Conservation (phyloP, 2,329 filamentous ascomycete species). For the Beauveria varroae region DNA sequence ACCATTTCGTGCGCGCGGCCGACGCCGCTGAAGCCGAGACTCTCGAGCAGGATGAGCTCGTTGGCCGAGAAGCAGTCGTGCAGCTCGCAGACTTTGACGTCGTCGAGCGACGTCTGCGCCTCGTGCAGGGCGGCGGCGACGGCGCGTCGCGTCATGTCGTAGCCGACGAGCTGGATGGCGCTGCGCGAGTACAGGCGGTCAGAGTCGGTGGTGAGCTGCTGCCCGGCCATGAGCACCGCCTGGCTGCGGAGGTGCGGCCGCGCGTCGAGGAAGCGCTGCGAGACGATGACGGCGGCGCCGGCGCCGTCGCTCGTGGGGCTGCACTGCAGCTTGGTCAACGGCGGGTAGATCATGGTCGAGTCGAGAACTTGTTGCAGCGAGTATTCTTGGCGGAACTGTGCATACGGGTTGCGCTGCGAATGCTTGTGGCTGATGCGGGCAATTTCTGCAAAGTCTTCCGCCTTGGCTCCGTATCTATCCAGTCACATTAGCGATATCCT, state of each 20-base stretch:
- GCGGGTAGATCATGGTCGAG: constrained; percentile 70
- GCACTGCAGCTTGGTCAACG: constrained; percentile 93
- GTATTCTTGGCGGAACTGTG: constrained; percentile 91
- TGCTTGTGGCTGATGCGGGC: constrained; percentile 88
- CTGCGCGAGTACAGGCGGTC: constrained; percentile 62
- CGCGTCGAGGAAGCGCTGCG: constrained; percentile 77
- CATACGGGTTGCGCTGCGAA: constrained; percentile 87
- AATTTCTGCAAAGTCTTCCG: constrained; percentile 90
- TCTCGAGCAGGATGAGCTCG: constrained; percentile 20
- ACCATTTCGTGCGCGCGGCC: constrained; percentile 19
- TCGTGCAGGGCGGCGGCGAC: constrained; percentile 17
- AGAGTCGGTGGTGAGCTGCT: constrained; percentile 75
- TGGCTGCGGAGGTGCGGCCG: constrained; percentile 65
- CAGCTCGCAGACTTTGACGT: constrained; percentile 20
- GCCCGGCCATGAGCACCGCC: constrained; percentile 84
- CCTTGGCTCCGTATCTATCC: constrained; percentile 80
- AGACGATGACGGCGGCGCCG: constrained; percentile 82
- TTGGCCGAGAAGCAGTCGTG: constrained; percentile 25
- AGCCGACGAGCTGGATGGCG: constrained; percentile 22
- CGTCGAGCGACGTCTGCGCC: constrained; percentile 14
- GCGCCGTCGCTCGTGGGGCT: constrained; percentile 92
- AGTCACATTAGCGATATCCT: constrained; percentile 64
- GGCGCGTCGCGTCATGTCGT: constrained; percentile 21
- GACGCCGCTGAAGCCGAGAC: constrained; percentile 16
- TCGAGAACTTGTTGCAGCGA: constrained; percentile 74